Conservation (phyloP, 2,329 filamentous ascomycete species). For the Helicocarpus griseus region DNA sequence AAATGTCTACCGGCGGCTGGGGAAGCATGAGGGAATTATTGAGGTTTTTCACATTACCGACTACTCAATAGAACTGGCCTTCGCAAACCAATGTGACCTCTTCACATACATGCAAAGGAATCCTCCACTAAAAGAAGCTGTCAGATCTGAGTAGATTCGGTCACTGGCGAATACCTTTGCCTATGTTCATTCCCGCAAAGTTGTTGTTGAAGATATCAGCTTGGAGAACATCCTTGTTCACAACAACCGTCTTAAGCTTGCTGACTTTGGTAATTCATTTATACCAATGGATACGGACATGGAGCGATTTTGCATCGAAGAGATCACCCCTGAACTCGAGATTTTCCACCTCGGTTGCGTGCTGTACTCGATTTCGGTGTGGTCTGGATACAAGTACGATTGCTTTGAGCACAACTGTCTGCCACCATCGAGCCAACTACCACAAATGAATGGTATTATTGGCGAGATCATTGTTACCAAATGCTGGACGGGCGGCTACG, state of each 20-base stretch:
- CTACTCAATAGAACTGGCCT: not conserved
- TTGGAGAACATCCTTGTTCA: not conserved
- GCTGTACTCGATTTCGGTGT: constrained; percentile 4
- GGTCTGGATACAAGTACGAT: constrained; percentile 7
- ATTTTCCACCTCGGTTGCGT: constrained; percentile 1
- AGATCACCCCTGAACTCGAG: not conserved
- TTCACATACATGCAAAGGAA: not conserved
- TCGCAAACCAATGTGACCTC: constrained; percentile 1
- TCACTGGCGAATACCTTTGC: not conserved
- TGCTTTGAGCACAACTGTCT: constrained; percentile 4
- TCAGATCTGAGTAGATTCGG: not conserved
- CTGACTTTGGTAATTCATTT: not conserved
- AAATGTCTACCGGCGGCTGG: not conserved
- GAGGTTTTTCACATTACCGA: not conserved
- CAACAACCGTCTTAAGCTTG: not conserved
- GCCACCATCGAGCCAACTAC: constrained; percentile 4
- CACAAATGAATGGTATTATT: constrained; percentile 5
- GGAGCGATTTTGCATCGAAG: not conserved
- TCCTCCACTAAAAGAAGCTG: not conserved
- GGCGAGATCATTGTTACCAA: constrained; percentile 6
- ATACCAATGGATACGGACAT: constrained; percentile 3
- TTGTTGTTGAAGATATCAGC: not conserved
- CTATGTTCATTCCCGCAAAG: constrained; percentile 4
- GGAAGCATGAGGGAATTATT: constrained; percentile 1
- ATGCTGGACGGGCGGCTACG: constrained; percentile 7